Percentiles rank a stretch among this genome's conserved stretches.
Evolutionary conservation across 2,329 filamentous ascomycete species (phyloP).

Genomic region (Aspergillus tanneri): DNA sequence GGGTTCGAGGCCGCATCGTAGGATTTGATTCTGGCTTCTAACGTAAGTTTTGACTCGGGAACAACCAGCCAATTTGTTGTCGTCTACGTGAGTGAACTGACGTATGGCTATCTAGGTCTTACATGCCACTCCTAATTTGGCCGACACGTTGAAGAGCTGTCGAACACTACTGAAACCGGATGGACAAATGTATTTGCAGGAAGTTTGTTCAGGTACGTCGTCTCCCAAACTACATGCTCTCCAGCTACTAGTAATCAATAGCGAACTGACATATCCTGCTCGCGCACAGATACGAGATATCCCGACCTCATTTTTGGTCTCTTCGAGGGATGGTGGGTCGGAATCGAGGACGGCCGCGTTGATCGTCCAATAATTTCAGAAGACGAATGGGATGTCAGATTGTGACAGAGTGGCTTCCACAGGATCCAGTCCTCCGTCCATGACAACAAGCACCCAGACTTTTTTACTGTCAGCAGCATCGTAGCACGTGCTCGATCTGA

Average conservation of each 20-base stretch:
- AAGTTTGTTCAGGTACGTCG: not conserved
- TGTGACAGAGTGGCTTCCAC: not conserved
- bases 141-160: not conserved
- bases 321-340: not conserved
- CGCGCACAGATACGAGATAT: not conserved
- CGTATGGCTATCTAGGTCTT: not conserved
- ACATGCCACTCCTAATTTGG: not conserved
- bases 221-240: not conserved
- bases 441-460: not conserved
- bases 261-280: too few relatives aligned
- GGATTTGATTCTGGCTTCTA: slow-evolving; percentile 24
- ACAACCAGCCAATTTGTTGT: too few relatives aligned
- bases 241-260: not conserved
- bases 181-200: not conserved
- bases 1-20: slow-evolving; percentile 23
- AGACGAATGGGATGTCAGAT: not conserved
- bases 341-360: not conserved
- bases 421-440: not conserved
- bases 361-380: not conserved
- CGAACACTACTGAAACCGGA: not conserved
- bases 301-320: not conserved
- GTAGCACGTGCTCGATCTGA: not conserved
- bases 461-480: not conserved
- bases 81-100: not conserved
- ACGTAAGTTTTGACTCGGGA: not conserved